Conservation (phyloP, 2,329 filamentous ascomycete species). For the Leptodontidium sp. region DNA sequence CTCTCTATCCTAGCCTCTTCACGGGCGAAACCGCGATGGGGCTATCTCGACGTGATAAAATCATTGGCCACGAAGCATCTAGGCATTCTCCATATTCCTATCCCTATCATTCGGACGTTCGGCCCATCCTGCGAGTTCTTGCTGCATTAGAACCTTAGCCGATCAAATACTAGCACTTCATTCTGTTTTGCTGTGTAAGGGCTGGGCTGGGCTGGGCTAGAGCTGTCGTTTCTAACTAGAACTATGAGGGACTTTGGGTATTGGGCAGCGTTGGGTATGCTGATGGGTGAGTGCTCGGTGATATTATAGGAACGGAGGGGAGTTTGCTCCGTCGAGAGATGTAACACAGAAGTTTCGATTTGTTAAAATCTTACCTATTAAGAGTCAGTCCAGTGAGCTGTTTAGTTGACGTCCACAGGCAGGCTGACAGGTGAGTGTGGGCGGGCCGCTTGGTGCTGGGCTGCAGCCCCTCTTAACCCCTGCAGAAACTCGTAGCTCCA, state of each 20-base stretch:
- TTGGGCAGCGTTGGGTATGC: slow-evolving; percentile 31
- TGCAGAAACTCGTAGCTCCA: slow-evolving; percentile 21
- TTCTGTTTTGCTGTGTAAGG: not conserved
- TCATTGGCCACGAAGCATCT: slow-evolving; percentile 21
- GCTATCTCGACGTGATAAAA: slow-evolving; percentile 12
- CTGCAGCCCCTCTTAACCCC: not conserved
- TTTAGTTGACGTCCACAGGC: not conserved
- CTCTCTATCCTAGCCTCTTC: not conserved
- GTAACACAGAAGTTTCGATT: not conserved
- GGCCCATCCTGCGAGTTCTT: slow-evolving; percentile 25
- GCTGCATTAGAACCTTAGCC: slow-evolving; percentile 10
- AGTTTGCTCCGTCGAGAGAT: not conserved
- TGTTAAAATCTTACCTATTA: not conserved
- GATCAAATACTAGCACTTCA: slow-evolving; percentile 2
- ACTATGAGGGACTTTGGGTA: not conserved
- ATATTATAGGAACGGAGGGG: not conserved
- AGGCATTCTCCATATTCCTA: slow-evolving; percentile 1
- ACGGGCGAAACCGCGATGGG: not conserved
- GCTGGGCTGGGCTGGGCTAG: slow-evolving; percentile 9
- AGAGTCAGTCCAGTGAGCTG: too few species aligned
- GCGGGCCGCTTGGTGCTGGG: not conserved
- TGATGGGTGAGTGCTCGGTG: not conserved
- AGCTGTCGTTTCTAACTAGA: slow-evolving; percentile 5
- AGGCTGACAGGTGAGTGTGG: not conserved
- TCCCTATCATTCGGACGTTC: slow-evolving; percentile 26